phyloP scores from a whole-genome alignment of 768 basidiomycete genomes.

The Strobilomyces confusus region DNA sequence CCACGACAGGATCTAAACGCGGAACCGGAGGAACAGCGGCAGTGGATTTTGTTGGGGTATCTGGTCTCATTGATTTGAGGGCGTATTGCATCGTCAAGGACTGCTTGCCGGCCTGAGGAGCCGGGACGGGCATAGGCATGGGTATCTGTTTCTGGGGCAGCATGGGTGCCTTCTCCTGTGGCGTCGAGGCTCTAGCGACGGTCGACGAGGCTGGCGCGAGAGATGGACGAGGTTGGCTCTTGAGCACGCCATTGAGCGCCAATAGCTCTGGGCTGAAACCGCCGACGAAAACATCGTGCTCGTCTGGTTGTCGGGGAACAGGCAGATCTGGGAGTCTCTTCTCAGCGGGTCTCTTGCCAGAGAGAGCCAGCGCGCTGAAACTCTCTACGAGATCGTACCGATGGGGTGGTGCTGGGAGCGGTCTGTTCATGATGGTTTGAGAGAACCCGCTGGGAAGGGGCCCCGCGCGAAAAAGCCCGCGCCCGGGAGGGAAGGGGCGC shows the following conservation, averaged over 20 bases:
- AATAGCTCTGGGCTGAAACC: slow-evolving; percentile 39
- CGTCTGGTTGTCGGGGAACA: background rate
- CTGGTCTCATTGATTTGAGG: slow-evolving; percentile 14
- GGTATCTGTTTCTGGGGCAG: slow-evolving; percentile 15
- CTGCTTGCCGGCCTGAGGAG: slow-evolving; percentile 21
- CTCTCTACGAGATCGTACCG: slow-evolving; percentile 29
- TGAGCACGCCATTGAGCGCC: slow-evolving; percentile 5
- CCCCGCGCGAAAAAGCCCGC: slow-evolving; percentile 11
- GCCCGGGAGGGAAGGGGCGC: slow-evolving; percentile 1
- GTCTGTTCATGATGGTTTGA: slow-evolving; percentile 20
- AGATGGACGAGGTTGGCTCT: slow-evolving; percentile 9
- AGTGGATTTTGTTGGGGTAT: slow-evolving; percentile 12
- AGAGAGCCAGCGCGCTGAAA: slow-evolving; percentile 33
- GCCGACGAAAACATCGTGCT: slow-evolving; percentile 39
- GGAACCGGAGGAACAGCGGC: slow-evolving; percentile 27
- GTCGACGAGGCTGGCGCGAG: slow-evolving; percentile 1
- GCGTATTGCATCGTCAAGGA: slow-evolving; percentile 23
- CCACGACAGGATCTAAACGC: slow-evolving; percentile 29
- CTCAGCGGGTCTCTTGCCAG: slow-evolving; percentile 13
- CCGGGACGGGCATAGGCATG: slow-evolving; percentile 32
- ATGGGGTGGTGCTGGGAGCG: slow-evolving; percentile 11
- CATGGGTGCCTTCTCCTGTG: background rate
- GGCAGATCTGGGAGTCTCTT: slow-evolving; percentile 17
- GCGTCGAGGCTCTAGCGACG: slow-evolving; percentile 1
- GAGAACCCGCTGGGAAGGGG: slow-evolving; percentile 4